Conservation (phyloP, 2,329 filamentous ascomycete genomes). For the Aspergillus neotritici region DNA sequence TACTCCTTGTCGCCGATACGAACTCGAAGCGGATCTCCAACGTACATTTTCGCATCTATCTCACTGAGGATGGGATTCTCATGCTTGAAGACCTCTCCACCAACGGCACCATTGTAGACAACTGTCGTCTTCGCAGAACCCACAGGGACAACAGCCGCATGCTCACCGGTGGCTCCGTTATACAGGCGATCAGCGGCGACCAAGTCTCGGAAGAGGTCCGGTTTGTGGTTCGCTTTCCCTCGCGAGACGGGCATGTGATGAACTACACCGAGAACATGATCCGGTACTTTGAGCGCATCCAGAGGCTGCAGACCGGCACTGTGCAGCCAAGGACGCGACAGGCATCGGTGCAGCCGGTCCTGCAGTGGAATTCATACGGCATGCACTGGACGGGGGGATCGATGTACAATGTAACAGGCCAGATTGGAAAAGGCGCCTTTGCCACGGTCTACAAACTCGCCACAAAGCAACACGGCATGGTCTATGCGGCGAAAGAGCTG, state of each 20-base stretch:
- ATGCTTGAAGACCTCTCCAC: conserved; percentile 94
- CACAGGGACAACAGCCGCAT: conserved; percentile 53
- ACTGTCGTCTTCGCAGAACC: conserved; percentile 56
- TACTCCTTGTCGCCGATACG: conserved; percentile 63
- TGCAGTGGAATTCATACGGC: conserved; percentile 48
- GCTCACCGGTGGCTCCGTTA: conserved; percentile 65
- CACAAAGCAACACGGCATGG: conserved; percentile 71
- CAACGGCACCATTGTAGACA: conserved; percentile 89
- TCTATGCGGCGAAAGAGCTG: conserved; percentile 89
- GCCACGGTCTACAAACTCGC: conserved; percentile 89
- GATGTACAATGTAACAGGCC: conserved; percentile 74
- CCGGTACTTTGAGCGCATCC: conserved; percentile 54
- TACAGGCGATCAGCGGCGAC: conserved; percentile 58
- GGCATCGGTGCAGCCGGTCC: conserved; percentile 18
- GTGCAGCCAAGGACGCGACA: conserved; percentile 20
- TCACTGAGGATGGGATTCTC: conserved; percentile 77
- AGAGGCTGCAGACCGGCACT: conserved; percentile 18
- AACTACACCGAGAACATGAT: conserved; percentile 64
- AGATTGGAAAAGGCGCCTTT: conserved; percentile 90
- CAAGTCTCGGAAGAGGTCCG: conserved; percentile 57
- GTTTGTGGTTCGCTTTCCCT: conserved; percentile 81
- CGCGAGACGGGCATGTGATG: conserved; percentile 61
- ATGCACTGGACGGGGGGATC: conserved; percentile 77
- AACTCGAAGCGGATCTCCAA: conserved; percentile 75
- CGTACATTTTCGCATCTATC: conserved; percentile 88